A percentile compares a stretch with the other conserved stretches of the same genome.
Conservation (phyloP, 306 rosid species). For the Quercus bicolor region DNA sequence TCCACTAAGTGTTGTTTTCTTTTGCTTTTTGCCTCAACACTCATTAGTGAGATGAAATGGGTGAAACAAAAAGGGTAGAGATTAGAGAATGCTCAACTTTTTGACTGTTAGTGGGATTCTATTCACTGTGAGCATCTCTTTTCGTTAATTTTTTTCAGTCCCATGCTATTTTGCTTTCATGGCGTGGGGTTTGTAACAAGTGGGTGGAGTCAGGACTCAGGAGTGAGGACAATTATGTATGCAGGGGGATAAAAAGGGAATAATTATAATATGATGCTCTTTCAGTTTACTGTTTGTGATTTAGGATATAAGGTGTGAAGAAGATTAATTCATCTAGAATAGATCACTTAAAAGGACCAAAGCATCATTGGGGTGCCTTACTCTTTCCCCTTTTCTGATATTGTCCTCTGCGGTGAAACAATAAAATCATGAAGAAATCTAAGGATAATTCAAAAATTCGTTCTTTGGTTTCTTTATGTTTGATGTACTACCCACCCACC, state of each 20-base stretch:
- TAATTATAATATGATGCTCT: neutral
- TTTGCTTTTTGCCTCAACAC: slow-evolving; percentile 5
- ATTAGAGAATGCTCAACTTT: slow-evolving; percentile 4
- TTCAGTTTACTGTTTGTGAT: neutral
- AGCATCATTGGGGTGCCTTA: neutral
- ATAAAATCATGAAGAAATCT: too few species aligned
- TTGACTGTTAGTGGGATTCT: slow-evolving; percentile 1
- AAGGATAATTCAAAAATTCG: too few species aligned
- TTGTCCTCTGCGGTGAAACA: neutral
- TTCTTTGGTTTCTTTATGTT: too few species aligned
- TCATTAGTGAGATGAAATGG: slow-evolving; percentile 14
- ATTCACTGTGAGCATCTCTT: neutral
- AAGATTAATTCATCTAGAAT: neutral
- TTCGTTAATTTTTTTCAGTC: neutral
- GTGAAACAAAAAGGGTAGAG: neutral
- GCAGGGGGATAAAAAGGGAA: neutral
- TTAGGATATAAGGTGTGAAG: neutral
- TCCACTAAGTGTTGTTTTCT: slow-evolving; percentile 23
- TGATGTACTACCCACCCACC: too few species aligned
- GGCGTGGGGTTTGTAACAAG: neutral
- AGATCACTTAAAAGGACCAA: neutral
- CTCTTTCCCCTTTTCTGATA: neutral
- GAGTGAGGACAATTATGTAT: neutral
- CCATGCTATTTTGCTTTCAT: neutral
- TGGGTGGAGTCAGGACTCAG: neutral